These are phyloP conservation scores for Cucumis variabilis DNA, from an alignment of 331 rosid species.

Conservation along the genomic window DNA sequence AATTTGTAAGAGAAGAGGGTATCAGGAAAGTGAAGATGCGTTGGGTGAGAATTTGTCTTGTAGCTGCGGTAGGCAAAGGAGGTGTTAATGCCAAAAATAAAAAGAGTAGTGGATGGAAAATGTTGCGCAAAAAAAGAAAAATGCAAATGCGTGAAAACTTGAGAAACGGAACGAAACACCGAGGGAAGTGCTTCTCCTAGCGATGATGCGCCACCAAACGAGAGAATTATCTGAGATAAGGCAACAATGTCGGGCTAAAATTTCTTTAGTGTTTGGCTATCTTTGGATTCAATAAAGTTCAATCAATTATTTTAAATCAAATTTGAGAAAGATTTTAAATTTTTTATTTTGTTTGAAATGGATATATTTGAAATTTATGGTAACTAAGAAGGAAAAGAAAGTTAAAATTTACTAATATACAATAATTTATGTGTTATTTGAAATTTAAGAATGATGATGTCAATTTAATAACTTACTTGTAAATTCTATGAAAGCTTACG, in stretches of 20 bases:
- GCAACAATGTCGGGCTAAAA: background rate
- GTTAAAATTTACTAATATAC: no score
- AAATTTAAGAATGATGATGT: no score
- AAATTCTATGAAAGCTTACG: no score
- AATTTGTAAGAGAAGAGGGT: background rate
- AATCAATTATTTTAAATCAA: no score
- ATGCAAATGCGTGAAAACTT: background rate
- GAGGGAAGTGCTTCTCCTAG: slow-evolving; percentile 3
- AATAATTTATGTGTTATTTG: no score
- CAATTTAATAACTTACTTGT: no score
- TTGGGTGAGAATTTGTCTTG: slow-evolving; percentile 13
- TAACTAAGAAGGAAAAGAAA: no score
- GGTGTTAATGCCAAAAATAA: background rate
- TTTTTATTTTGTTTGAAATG: no score
- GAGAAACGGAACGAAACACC: background rate
- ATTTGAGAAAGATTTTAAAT: no score
- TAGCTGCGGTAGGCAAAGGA: background rate
- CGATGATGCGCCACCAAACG: slow-evolving; percentile 33
- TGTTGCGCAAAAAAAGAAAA: background rate
- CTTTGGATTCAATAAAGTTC: no score
- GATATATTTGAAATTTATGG: no score
- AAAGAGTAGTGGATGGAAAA: background rate
- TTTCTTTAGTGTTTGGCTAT: no score
- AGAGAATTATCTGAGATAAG: background rate
- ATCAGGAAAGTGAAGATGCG: slow-evolving; percentile 26